These are phyloP conservation scores for Coffea canephora DNA, from an alignment of 257 asterid species.

Conservation along the genomic window DNA sequence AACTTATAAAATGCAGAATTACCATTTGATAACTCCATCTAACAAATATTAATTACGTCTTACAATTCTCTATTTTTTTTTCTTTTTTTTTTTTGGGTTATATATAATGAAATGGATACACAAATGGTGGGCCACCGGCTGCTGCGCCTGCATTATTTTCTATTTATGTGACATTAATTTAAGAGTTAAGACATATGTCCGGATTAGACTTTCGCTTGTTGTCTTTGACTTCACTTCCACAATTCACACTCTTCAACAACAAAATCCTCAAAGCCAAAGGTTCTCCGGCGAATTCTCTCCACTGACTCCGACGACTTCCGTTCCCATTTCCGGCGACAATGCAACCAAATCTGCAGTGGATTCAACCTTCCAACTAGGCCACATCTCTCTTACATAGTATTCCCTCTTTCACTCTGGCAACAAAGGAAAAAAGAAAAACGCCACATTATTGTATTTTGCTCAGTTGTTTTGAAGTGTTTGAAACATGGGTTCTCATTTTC, in stretches of 20 bases:
- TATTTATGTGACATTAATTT: not conserved
- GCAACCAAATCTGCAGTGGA: not conserved
- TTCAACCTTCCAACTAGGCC: not conserved
- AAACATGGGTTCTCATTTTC: constrained; percentile 7
- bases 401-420: not conserved
- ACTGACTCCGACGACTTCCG: constrained; percentile 13
- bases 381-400: not conserved
- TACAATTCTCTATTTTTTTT: too few species aligned
- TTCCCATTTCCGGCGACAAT: constrained; percentile 15
- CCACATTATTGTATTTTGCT: not conserved
- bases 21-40: too few species aligned
- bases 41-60: too few species aligned
- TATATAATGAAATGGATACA: not conserved
- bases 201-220: not conserved
- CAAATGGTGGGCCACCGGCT: not conserved
- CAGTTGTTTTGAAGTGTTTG: not conserved
- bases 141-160: not conserved
- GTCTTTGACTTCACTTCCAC: constrained; percentile 8
- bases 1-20: too few species aligned
- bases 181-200: not conserved
- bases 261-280: not conserved
- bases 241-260: constrained; percentile 1
- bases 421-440: too few species aligned
- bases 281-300: not conserved
- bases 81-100: not conserved